These are phyloP conservation scores for Neofusicoccum umdonicola DNA, from an alignment of 2,329 filamentous ascomycete species.

Conservation along the genomic window DNA sequence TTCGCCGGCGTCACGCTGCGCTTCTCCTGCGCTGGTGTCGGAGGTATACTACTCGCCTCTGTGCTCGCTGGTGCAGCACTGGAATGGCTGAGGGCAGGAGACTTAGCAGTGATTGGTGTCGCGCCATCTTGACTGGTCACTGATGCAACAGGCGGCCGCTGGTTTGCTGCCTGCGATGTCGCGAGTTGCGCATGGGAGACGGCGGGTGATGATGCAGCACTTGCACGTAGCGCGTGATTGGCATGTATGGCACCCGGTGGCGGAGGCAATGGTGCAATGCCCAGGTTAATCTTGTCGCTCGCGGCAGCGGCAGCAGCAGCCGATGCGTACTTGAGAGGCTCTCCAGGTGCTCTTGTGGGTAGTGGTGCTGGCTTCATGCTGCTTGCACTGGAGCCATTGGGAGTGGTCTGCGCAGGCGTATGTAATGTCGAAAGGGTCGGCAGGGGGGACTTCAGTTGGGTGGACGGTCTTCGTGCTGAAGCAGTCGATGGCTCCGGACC, in stretches of 20 bases:
- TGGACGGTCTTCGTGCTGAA: constrained; percentile 70
- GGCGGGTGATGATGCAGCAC: constrained; percentile 57
- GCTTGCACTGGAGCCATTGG: constrained; percentile 58
- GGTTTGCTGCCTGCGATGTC: constrained; percentile 16
- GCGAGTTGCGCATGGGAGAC: constrained; percentile 39
- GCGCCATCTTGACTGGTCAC: constrained; percentile 38
- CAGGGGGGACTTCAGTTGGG: constrained; percentile 88
- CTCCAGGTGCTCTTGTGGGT: constrained; percentile 79
- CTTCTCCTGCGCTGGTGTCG: constrained; percentile 46
- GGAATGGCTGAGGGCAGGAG: constrained; percentile 49
- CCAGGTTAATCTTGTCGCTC: constrained; percentile 81
- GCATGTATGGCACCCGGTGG: constrained; percentile 65
- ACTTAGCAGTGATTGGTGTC: constrained; percentile 47
- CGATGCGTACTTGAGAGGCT: constrained; percentile 94
- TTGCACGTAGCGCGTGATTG: constrained; percentile 50
- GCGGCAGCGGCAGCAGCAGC: constrained; percentile 91
- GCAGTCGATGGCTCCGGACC: constrained; percentile 56
- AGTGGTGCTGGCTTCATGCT: constrained; percentile 91
- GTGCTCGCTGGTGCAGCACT: constrained; percentile 43
- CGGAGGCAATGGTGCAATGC: constrained; percentile 89
- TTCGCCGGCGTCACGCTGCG: constrained; percentile 41
- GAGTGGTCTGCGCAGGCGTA: constrained; percentile 62
- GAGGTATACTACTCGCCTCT: constrained; percentile 42
- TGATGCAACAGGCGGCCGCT: constrained; percentile 35
- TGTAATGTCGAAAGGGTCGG: constrained; percentile 91